A percentile compares a stretch with the other conserved stretches of the same genome.
These are phyloP conservation scores for Aquilaria yunnanensis DNA, from an alignment of 345 rosid genomes.

Conservation along the genomic window DNA sequence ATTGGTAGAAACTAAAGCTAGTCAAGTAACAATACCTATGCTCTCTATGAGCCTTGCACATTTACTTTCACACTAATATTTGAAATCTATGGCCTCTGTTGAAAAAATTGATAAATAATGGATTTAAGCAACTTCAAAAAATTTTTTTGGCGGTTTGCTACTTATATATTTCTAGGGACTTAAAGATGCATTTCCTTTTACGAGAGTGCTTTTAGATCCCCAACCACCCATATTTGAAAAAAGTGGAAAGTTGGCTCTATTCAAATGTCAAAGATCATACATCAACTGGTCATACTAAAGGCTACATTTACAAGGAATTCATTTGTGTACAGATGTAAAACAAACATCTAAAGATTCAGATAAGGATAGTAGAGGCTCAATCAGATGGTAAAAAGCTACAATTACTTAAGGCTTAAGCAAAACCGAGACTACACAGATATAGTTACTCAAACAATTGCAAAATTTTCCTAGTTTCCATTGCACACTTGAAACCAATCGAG, in stretches of 20 bases:
- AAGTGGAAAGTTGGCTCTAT: conserved; percentile 61
- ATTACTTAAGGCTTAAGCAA: no score
- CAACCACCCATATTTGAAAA: conserved; percentile 55
- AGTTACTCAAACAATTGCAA: no score
- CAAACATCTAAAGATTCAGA: no score
- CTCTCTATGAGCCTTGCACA: conserved; percentile 82
- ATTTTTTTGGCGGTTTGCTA: conserved; percentile 19
- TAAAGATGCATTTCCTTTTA: conserved; percentile 43
- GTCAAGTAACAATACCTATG: conserved; percentile 42
- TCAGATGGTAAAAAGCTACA: no score
- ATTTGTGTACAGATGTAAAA: no score
- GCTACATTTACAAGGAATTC: no score
- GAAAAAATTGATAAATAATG: conserved; percentile 9
- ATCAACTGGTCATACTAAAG: no score
- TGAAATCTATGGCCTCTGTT: conserved; percentile 91
- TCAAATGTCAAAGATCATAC: neutral
- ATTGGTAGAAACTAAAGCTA: neutral
- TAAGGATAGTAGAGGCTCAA: no score
- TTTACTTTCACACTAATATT: conserved; percentile 90
- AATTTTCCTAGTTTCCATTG: no score
- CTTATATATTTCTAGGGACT: conserved; percentile 63
- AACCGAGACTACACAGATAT: no score
- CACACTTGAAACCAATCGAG: no score
- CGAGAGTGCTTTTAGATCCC: conserved; percentile 65
- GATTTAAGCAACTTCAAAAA: neutral